Percentiles rank a stretch among this genome's conserved stretches.
Evolutionary conservation across 2,329 filamentous ascomycete genomes (phyloP).

Genomic region (Ophiostoma himal-ulmi): DNA sequence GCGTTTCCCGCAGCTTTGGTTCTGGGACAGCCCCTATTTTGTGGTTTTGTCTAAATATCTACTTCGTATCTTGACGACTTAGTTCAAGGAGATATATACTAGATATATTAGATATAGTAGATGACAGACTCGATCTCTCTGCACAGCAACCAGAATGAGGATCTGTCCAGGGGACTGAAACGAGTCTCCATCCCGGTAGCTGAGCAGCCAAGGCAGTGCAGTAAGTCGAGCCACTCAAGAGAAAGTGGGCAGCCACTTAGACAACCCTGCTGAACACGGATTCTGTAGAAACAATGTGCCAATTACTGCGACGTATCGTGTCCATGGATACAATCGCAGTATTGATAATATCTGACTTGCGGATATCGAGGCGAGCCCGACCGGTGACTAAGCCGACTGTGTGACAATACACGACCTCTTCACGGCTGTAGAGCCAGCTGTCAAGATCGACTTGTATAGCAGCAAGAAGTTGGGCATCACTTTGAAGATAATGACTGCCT

Average conservation of each 20-base stretch:
- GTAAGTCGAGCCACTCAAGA: background rate
- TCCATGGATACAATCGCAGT: background rate
- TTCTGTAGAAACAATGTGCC: background rate
- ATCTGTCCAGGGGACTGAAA: conserved; percentile 2
- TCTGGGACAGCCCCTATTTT: background rate
- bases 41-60: background rate
- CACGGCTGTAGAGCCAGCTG: too few relatives aligned
- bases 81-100: too few relatives aligned
- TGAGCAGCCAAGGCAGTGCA: background rate
- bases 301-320: background rate
- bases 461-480: too few relatives aligned
- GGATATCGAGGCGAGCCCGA: background rate
- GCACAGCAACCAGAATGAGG: background rate
- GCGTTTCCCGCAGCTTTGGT: background rate
- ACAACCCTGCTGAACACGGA: background rate
- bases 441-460: too few relatives aligned
- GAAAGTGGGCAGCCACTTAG: background rate
- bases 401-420: too few relatives aligned
- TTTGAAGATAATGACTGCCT: too few relatives aligned
- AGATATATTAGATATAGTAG: background rate
- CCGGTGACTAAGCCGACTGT: background rate
- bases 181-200: background rate
- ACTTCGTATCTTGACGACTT: too few relatives aligned
- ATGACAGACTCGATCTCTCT: background rate
- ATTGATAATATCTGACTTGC: background rate